Evolutionary conservation across 441 rosid species (phyloP).

Genomic region (Pelargonium australe): DNA sequence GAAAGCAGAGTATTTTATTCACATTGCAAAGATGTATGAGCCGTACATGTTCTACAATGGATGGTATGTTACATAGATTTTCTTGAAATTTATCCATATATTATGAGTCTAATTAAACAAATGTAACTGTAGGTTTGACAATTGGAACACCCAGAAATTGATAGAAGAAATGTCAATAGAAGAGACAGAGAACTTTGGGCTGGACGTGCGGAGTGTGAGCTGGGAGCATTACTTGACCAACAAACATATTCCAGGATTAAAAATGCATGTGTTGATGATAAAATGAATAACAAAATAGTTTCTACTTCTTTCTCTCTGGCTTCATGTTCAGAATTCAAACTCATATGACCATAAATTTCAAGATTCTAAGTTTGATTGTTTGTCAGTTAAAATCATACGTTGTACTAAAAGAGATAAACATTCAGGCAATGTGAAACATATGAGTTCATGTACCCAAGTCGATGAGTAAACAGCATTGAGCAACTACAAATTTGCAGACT

Average conservation of each 20-base stretch:
- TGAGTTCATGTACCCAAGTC: no score
- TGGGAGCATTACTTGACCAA: background rate
- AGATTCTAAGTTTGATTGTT: no score
- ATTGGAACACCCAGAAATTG: background rate
- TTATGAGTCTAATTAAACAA: no score
- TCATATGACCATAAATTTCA: no score
- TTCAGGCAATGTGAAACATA: no score
- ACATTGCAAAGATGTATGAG: conserved; percentile 16
- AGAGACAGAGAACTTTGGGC: background rate
- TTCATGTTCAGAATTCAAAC: no score
- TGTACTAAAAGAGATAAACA: no score
- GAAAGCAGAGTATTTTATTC: background rate
- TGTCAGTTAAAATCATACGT: no score
- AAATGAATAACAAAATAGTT: no score
- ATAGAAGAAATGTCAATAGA: background rate
- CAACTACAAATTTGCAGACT: background rate
- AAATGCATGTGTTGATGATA: conserved; percentile 1
- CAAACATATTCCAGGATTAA: background rate
- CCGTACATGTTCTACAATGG: conserved; percentile 21
- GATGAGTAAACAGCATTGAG: no score
- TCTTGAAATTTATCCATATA: no score
- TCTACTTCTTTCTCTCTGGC: no score
- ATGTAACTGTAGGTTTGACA: background rate
- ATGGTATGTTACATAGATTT: conserved; percentile 7
- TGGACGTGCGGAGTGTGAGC: background rate